Conservation (phyloP, 2,329 filamentous ascomycete species). For the Metarhizium rileyi region DNA sequence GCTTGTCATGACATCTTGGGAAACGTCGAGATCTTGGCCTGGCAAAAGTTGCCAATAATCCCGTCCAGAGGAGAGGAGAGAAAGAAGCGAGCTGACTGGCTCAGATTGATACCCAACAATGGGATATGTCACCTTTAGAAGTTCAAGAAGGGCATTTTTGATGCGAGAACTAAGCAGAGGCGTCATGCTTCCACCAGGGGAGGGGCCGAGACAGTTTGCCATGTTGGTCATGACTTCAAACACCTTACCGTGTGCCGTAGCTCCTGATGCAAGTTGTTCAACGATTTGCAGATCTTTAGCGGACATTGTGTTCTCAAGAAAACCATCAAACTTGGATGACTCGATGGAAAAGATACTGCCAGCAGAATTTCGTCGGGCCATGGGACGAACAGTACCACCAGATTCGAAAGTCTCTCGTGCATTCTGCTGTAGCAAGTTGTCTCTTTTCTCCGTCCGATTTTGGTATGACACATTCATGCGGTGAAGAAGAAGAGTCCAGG, state of each 20-base stretch:
- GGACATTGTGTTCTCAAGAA: conserved; percentile 39
- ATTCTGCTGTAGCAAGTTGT: conserved; percentile 47
- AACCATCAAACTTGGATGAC: conserved; percentile 48
- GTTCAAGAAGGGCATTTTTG: conserved; percentile 56
- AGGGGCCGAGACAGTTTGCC: conserved; percentile 36
- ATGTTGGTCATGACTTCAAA: conserved; percentile 45
- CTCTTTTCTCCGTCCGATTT: conserved; percentile 49
- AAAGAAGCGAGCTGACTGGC: conserved; percentile 55
- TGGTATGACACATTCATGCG: conserved; percentile 56
- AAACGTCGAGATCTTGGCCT: conserved; percentile 19
- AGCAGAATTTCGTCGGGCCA: conserved; percentile 46
- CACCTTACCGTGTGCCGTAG: conserved; percentile 39
- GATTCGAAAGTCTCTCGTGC: conserved; percentile 48
- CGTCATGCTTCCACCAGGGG: conserved; percentile 37
- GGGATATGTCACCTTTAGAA: conserved; percentile 57
- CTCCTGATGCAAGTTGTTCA: conserved; percentile 38
- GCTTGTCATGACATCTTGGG: conserved; percentile 23
- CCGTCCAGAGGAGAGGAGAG: conserved; percentile 48
- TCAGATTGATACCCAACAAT: conserved; percentile 65
- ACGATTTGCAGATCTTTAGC: conserved; percentile 43
- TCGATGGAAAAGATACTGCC: conserved; percentile 55
- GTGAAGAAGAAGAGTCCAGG: conserved; percentile 71
- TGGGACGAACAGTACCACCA: conserved; percentile 29
- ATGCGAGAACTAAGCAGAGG: conserved; percentile 51
- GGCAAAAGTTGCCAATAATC: conserved; percentile 44